Evolutionary conservation across 768 basidiomycete genomes (phyloP).

Genomic region (Boletus tylopilopsis): DNA sequence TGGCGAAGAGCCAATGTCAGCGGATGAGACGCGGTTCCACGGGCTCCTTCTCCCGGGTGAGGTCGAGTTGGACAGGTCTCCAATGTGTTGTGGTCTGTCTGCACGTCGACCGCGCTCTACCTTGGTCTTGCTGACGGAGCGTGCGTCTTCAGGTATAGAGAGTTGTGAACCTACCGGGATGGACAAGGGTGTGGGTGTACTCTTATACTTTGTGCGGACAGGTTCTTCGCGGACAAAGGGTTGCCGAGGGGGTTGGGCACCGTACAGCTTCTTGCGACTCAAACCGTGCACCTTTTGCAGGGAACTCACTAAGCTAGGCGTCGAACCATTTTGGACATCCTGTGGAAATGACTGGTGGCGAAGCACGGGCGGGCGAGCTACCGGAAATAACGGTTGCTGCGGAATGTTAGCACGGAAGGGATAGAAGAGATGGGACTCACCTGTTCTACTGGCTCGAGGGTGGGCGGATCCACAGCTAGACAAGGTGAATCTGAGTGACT

Average conservation of each 20-base stretch:
- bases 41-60: conserved; percentile 36
- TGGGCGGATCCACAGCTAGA: conserved; percentile 11
- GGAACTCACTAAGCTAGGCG: conserved; percentile 55
- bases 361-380: conserved; percentile 19
- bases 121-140: conserved; percentile 17
- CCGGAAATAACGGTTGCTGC: conserved; percentile 1
- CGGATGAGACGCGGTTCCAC: conserved; percentile 13
- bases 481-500: background rate
- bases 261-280: conserved; percentile 67
- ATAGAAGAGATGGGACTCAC: background rate
- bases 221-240: conserved; percentile 56
- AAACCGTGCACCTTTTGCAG: conserved; percentile 66
- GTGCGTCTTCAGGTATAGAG: conserved; percentile 17
- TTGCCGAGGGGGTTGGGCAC: conserved; percentile 43
- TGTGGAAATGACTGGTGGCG: conserved; percentile 30
- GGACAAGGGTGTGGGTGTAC: conserved; percentile 30
- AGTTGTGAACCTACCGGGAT: conserved; percentile 24
- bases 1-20: conserved; percentile 21
- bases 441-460: conserved; percentile 9
- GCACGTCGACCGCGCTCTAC: conserved; percentile 23
- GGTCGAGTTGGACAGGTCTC: conserved; percentile 13
- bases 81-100: conserved; percentile 14
- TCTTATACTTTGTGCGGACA: conserved; percentile 33
- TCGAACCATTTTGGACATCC: conserved; percentile 26
- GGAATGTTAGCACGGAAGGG: conserved; percentile 10